A percentile compares a stretch with the other conserved stretches of the same genome.
Evolutionary conservation across 2,329 filamentous ascomycete genomes (phyloP).

Genomic region (Cordyceps sp.): DNA sequence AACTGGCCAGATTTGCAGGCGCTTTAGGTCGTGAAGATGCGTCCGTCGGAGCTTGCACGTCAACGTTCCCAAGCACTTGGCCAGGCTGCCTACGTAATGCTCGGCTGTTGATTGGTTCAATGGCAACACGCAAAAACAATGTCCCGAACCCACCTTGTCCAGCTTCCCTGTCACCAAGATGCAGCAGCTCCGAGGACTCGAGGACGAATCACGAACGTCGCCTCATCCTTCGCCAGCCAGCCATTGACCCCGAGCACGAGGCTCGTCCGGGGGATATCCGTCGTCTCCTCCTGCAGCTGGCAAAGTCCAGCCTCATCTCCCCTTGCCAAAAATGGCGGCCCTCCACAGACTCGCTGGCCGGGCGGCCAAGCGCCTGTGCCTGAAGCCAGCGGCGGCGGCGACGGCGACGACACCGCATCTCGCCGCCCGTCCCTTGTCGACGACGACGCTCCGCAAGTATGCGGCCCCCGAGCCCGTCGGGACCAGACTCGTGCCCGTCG

Average conservation of each 20-base stretch:
- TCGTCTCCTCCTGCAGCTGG: constrained; percentile 10
- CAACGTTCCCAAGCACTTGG: neutral
- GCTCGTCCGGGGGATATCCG: constrained; percentile 14
- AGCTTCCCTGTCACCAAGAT: neutral
- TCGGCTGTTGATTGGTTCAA: constrained; percentile 11
- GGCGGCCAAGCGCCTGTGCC: constrained; percentile 50
- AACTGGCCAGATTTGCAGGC: too few species aligned
- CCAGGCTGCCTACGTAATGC: constrained; percentile 7
- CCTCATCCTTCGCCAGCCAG: constrained; percentile 8
- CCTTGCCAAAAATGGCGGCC: too few species aligned
- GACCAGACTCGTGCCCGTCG: constrained; percentile 48
- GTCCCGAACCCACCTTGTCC: constrained; percentile 15
- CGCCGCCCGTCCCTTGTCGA: constrained; percentile 45
- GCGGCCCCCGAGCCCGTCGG: constrained; percentile 34
- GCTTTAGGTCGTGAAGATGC: too few species aligned
- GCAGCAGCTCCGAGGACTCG: constrained; percentile 1
- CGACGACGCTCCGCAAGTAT: constrained; percentile 44
- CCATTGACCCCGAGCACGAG: constrained; percentile 19
- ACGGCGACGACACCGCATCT: constrained; percentile 13
- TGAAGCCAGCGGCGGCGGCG: constrained; percentile 19
- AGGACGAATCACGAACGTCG: neutral
- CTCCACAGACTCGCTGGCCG: constrained; percentile 58
- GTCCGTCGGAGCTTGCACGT: too few species aligned
- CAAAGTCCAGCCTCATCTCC: too few species aligned
- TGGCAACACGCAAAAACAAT: constrained; percentile 13